phyloP scores from a whole-genome alignment of 1,139 yeast species.

The Nakaseomyces uthaithaninus region DNA sequence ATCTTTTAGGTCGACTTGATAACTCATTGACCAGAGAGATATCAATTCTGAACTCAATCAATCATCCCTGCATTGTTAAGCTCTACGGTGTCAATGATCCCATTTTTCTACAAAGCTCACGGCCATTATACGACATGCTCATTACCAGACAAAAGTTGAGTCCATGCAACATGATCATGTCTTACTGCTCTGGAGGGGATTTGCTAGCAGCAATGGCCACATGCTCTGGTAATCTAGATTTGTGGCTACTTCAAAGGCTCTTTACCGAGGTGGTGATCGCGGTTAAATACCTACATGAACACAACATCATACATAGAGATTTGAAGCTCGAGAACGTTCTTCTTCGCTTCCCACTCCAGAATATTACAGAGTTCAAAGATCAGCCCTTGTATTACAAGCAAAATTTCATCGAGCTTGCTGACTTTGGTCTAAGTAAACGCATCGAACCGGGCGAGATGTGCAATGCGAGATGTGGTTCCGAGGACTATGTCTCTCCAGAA shows the following conservation, averaged over 20 bases:
- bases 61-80: constrained; percentile 40
- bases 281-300: constrained; percentile 61
- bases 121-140: constrained; percentile 23
- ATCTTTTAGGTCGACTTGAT: constrained; percentile 48
- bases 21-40: constrained; percentile 70
- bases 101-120: constrained; percentile 18
- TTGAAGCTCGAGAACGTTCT: constrained; percentile 76
- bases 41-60: constrained; percentile 43
- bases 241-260: constrained; percentile 48
- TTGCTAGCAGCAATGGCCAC: constrained; percentile 52
- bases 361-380: constrained; percentile 27
- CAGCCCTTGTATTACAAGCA: constrained; percentile 12
- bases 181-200: constrained; percentile 80
- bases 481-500: constrained; percentile 93
- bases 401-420: constrained; percentile 58
- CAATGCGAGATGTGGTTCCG: constrained; percentile 88
- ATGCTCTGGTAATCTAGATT: constrained; percentile 33
- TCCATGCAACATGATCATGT: constrained; percentile 51
- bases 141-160: constrained; percentile 13
- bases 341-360: constrained; percentile 37
- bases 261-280: constrained; percentile 65
- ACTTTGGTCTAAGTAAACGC: constrained; percentile 76
- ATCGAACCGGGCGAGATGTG: constrained; percentile 50
- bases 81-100: constrained; percentile 34
- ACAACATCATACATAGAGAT: constrained; percentile 74